Evolutionary conservation across 208 protist genomes (phyloP).

Genomic region (Trypanosoma lewisi): DNA sequence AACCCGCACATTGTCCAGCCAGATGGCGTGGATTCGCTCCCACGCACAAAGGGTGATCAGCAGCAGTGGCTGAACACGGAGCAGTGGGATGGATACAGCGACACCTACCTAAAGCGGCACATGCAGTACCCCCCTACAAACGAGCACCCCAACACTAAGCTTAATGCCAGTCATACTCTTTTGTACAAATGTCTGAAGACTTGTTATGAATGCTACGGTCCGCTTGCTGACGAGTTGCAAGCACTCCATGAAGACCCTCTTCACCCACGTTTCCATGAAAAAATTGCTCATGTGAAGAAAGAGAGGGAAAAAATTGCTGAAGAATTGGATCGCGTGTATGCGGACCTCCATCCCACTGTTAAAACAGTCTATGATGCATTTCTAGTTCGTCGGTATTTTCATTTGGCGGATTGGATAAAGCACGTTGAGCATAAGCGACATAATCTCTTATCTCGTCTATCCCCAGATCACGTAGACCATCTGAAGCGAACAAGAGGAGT

Average conservation of each 20-base stretch:
- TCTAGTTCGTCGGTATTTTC: slow-evolving; percentile 81
- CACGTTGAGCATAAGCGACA: slow-evolving; percentile 74
- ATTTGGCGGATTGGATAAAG: slow-evolving; percentile 73
- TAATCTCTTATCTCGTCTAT: slow-evolving; percentile 56
- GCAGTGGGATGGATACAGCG: slow-evolving; percentile 87
- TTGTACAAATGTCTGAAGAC: slow-evolving; percentile 62
- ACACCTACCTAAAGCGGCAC: slow-evolving; percentile 68
- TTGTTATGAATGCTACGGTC: slow-evolving; percentile 77
- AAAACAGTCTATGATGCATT: slow-evolving; percentile 87
- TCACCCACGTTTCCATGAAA: slow-evolving; percentile 72
- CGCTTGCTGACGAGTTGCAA: slow-evolving; percentile 71
- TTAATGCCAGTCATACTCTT: slow-evolving; percentile 53
- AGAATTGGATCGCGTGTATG: slow-evolving; percentile 72
- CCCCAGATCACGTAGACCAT: slow-evolving; percentile 58
- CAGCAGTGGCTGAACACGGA: slow-evolving; percentile 88
- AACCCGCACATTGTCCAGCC: slow-evolving; percentile 84
- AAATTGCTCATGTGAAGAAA: slow-evolving; percentile 48
- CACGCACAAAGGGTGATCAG: slow-evolving; percentile 74
- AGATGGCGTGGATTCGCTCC: slow-evolving; percentile 73
- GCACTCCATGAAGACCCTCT: slow-evolving; percentile 78
- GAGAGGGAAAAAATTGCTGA: slow-evolving; percentile 66
- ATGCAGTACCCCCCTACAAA: slow-evolving; percentile 84
- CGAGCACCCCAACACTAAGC: slow-evolving; percentile 61
- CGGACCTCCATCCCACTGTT: slow-evolving; percentile 71
- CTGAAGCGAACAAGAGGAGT: slow-evolving; percentile 41